phyloP scores from a whole-genome alignment of 116 monocot genomes.

The Trichopus zeylanicus region DNA sequence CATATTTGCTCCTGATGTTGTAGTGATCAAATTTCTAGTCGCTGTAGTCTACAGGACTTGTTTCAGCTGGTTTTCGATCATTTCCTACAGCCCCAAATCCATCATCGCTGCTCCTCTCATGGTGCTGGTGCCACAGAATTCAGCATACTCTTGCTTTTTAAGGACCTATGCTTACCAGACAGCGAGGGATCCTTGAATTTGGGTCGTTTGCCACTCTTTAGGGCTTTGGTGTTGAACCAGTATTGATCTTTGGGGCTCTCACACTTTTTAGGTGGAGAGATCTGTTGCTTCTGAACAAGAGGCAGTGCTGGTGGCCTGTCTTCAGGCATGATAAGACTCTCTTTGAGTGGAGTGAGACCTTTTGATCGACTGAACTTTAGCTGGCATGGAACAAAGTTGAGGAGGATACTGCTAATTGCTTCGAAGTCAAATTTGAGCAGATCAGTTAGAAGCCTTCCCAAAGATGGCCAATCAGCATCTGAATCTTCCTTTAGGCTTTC shows the following conservation, averaged over 20 bases:
- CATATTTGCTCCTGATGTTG: constrained; percentile 67
- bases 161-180: constrained; percentile 63
- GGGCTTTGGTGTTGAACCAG: constrained; percentile 31
- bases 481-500: constrained; percentile 66
- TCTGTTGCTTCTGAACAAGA: constrained; percentile 40
- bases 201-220: constrained; percentile 57
- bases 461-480: constrained; percentile 83
- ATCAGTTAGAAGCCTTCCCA: constrained; percentile 68
- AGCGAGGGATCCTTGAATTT: constrained; percentile 61
- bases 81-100: constrained; percentile 18
- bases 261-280: constrained; percentile 28
- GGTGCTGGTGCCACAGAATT: constrained; percentile 78
- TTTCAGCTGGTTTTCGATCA: constrained; percentile 40
- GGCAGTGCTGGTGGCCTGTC: constrained; percentile 31
- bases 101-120: constrained; percentile 52
- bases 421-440: constrained; percentile 55
- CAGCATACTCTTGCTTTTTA: constrained; percentile 71
- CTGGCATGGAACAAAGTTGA: constrained; percentile 38
- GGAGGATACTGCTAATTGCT: constrained; percentile 39
- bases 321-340: constrained; percentile 69
- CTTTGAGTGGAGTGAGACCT: constrained; percentile 65
- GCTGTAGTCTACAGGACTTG: constrained; percentile 30
- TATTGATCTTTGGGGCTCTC: constrained; percentile 21
- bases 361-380: constrained; percentile 28
- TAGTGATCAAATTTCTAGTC: constrained; percentile 73